Evolutionary conservation across 306 rosid species (phyloP).

Genomic region (Chamaecrista fasciculata): DNA sequence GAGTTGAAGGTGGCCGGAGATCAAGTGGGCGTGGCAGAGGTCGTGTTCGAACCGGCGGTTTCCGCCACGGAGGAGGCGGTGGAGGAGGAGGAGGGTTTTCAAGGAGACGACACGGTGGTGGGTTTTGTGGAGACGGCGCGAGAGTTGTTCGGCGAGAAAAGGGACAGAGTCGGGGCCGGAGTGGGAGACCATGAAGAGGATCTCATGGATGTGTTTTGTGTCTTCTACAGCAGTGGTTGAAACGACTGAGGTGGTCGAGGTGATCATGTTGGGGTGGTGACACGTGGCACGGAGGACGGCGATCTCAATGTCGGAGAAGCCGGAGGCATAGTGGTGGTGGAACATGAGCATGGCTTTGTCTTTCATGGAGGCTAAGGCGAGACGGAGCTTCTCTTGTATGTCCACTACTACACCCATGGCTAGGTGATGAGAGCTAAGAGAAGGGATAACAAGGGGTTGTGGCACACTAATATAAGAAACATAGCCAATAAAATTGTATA

Average conservation of each 20-base stretch:
- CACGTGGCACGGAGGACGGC: slow-evolving; percentile 56
- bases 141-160: slow-evolving; percentile 52
- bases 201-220: slow-evolving; percentile 62
- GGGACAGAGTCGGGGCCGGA: slow-evolving; percentile 48
- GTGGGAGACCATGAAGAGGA: slow-evolving; percentile 59
- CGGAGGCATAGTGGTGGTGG: slow-evolving; percentile 41
- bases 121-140: slow-evolving; percentile 50
- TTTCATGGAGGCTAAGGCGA: slow-evolving; percentile 51
- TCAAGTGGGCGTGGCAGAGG: slow-evolving; percentile 43
- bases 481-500: too few relatives aligned
- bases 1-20: slow-evolving; percentile 56
- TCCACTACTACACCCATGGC: slow-evolving; percentile 39
- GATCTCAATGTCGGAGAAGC: slow-evolving; percentile 54
- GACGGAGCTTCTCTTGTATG: slow-evolving; percentile 46
- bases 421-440: too few relatives aligned
- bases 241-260: slow-evolving; percentile 63
- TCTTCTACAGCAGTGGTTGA: too few relatives aligned
- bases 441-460: slow-evolving; percentile 27
- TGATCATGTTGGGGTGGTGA: slow-evolving; percentile 47
- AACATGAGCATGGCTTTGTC: slow-evolving; percentile 55
- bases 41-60: slow-evolving; percentile 55
- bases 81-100: slow-evolving; percentile 56
- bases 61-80: slow-evolving; percentile 60
- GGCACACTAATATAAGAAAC: slow-evolving; percentile 40
- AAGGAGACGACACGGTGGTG: slow-evolving; percentile 52